A percentile compares a stretch with the other conserved stretches of the same genome.
These are phyloP conservation scores for Cladosporium sp. DNA, from an alignment of 2,329 filamentous ascomycete species.

Conservation along the genomic window DNA sequence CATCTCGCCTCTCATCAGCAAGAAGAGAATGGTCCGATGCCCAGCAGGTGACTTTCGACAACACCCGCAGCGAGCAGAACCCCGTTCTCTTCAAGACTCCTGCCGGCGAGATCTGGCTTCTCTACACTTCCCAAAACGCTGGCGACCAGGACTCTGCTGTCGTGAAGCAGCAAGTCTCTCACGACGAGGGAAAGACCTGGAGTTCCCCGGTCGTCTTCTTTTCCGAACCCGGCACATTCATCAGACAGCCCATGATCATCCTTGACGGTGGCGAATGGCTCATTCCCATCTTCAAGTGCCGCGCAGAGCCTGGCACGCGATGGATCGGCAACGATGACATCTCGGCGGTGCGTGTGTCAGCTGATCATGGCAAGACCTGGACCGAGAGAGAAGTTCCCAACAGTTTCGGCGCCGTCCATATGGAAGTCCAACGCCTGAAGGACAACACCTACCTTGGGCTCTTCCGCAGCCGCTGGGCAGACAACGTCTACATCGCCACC, in stretches of 20 bases:
- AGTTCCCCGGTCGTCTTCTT: conserved; percentile 11
- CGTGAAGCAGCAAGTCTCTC: conserved; percentile 15
- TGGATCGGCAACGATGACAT: conserved; percentile 20
- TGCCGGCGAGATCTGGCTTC: conserved; percentile 15
- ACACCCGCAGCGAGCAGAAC: conserved; percentile 17
- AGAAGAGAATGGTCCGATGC: conserved; percentile 15
- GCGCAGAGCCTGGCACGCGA: conserved; percentile 13
- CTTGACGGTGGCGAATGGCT: conserved; percentile 16
- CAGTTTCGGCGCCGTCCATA: conserved; percentile 18
- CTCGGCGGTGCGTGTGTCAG: conserved; percentile 15
- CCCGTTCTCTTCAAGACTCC: conserved; percentile 17
- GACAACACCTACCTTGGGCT: conserved; percentile 10
- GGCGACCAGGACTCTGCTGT: conserved; percentile 18
- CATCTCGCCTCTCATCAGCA: conserved; percentile 4
- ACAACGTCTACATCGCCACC: conserved; percentile 14
- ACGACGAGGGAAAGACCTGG: conserved; percentile 14
- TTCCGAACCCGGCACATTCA: conserved; percentile 16
- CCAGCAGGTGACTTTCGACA: conserved; percentile 15
- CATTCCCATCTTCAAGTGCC: conserved; percentile 18
- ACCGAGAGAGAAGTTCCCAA: conserved; percentile 14
- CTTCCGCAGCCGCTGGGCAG: conserved; percentile 6
- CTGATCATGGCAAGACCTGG: conserved; percentile 17
- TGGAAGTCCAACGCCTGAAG: conserved; percentile 15
- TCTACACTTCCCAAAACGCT: conserved; percentile 17
- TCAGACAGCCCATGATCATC: conserved; percentile 16